These are phyloP conservation scores for Tricladium varicosporioides DNA, from an alignment of 2,329 filamentous ascomycete genomes.

Conservation along the genomic window DNA sequence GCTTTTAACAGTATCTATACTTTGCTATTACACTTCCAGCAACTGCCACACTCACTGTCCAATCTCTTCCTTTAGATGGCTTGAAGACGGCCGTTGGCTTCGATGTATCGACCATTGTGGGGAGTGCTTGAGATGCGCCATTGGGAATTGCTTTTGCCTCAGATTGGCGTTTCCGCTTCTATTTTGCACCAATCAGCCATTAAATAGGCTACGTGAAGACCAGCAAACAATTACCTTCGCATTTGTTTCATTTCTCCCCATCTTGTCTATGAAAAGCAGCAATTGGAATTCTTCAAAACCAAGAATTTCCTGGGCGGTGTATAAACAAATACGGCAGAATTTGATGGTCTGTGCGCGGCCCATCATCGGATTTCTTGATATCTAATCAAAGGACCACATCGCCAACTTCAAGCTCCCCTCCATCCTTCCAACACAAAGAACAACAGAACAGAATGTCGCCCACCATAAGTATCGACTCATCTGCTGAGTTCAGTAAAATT, in stretches of 20 bases:
- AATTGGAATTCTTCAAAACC: not conserved
- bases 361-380: not conserved
- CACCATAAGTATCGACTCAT: slow-evolving; percentile 58
- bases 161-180: slow-evolving; percentile 36
- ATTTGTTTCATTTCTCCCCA: slow-evolving; percentile 34
- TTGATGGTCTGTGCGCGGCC: not conserved
- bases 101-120: slow-evolving; percentile 45
- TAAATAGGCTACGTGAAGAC: not conserved
- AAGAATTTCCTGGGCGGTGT: slow-evolving; percentile 18
- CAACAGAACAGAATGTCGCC: slow-evolving; percentile 25
- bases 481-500: slow-evolving; percentile 68
- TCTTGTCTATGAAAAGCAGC: slow-evolving; percentile 15
- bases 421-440: not conserved
- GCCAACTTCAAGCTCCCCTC: slow-evolving; percentile 1
- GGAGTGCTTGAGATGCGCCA: slow-evolving; percentile 33
- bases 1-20: slow-evolving; percentile 43
- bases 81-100: slow-evolving; percentile 70
- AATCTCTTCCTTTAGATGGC: slow-evolving; percentile 60
- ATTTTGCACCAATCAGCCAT: not conserved
- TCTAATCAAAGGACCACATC: slow-evolving; percentile 7
- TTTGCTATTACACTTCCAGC: slow-evolving; percentile 76
- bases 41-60: slow-evolving; percentile 75
- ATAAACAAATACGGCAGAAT: slow-evolving; percentile 19
- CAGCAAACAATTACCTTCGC: slow-evolving; percentile 22
- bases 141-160: slow-evolving; percentile 25